These are phyloP conservation scores for Penicillium robsamsonii DNA, from an alignment of 495 filamentous ascomycete genomes.

Conservation along the genomic window DNA sequence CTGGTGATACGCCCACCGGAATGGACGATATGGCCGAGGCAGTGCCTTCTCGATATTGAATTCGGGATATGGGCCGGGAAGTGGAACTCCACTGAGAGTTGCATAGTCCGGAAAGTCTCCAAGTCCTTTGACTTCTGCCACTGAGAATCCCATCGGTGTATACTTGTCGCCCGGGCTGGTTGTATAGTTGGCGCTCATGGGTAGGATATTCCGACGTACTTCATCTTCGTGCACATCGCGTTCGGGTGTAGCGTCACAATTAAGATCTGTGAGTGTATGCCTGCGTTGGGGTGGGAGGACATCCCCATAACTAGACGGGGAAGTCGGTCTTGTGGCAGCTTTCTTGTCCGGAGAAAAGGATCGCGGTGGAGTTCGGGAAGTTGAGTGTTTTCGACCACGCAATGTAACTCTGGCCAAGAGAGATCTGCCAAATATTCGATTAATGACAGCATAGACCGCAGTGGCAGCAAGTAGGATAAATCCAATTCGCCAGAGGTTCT, in stretches of 20 bases:
- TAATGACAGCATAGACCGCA: slow-evolving; percentile 21
- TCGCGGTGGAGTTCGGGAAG: slow-evolving; percentile 54
- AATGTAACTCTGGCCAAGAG: slow-evolving; percentile 18
- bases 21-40: slow-evolving; percentile 74
- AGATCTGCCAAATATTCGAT: slow-evolving; percentile 10
- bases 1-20: slow-evolving; percentile 87
- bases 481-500: slow-evolving; percentile 28
- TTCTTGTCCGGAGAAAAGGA: slow-evolving; percentile 55
- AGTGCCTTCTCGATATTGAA: slow-evolving; percentile 64
- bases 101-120: slow-evolving; percentile 87
- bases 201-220: slow-evolving; percentile 35
- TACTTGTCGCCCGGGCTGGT: slow-evolving; percentile 40
- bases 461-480: slow-evolving; percentile 25
- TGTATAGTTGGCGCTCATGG: slow-evolving; percentile 46
- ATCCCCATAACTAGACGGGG: slow-evolving; percentile 41
- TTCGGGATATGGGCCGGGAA: slow-evolving; percentile 63
- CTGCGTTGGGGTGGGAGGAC: slow-evolving; percentile 58
- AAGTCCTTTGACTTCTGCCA: slow-evolving; percentile 67
- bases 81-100: slow-evolving; percentile 70
- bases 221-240: slow-evolving; percentile 33
- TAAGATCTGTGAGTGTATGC: slow-evolving; percentile 42
- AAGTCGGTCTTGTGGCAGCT: slow-evolving; percentile 22
- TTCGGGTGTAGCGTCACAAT: slow-evolving; percentile 20
- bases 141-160: slow-evolving; percentile 61
- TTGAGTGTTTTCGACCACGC: slow-evolving; percentile 37